These are phyloP conservation scores for Pseudogymnoascus sp. DNA, from an alignment of 2,329 filamentous ascomycete species.

Conservation along the genomic window DNA sequence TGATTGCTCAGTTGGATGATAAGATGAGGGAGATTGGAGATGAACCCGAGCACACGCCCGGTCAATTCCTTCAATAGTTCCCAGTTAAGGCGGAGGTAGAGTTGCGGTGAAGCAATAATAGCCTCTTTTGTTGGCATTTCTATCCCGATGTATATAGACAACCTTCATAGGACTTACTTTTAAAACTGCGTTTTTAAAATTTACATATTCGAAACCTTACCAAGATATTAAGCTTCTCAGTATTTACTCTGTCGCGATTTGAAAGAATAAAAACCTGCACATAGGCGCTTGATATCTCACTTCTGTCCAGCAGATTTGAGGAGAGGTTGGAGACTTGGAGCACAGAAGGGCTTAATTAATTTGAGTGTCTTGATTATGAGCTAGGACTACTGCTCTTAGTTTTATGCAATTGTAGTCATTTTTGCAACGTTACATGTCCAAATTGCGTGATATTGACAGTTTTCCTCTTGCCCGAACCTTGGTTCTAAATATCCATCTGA, in stretches of 20 bases:
- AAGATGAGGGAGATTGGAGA: slow-evolving; percentile 49
- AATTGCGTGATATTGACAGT: background rate
- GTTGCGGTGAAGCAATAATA: background rate
- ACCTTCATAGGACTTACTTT: background rate
- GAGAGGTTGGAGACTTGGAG: background rate
- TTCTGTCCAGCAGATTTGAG: background rate
- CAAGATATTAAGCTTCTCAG: background rate
- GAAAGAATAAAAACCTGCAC: background rate
- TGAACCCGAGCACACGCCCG: slow-evolving; percentile 30
- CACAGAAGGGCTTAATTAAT: background rate
- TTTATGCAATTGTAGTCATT: background rate
- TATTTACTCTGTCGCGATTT: background rate
- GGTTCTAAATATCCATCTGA: background rate
- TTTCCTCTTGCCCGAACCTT: background rate
- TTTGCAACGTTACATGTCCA: background rate
- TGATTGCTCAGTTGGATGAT: slow-evolving; percentile 37
- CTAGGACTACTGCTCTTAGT: background rate
- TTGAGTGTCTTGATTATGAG: background rate
- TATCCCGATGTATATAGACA: background rate
- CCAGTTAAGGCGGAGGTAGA: background rate
- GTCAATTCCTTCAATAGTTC: background rate
- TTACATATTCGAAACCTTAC: background rate
- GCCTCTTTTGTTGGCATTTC: background rate
- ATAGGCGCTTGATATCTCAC: background rate
- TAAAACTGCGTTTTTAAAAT: background rate